phyloP scores from a whole-genome alignment of 306 rosid genomes.

The Quillaja saponaria region DNA sequence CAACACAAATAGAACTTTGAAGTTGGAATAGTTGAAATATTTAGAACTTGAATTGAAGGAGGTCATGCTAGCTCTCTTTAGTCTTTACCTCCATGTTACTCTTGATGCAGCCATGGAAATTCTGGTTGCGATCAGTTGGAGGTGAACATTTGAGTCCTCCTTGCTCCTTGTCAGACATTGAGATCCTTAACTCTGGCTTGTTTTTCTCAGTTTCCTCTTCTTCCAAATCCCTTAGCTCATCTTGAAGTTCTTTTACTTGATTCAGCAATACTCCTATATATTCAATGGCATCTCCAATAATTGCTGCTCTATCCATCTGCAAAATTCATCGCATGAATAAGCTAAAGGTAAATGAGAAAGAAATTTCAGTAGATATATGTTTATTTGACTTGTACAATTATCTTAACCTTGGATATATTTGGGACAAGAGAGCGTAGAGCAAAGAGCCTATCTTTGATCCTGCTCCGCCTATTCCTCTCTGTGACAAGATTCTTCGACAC shows the following conservation, averaged over 20 bases:
- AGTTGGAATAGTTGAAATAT: neutral
- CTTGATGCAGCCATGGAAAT: conserved; percentile 29
- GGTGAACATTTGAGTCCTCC: conserved; percentile 27
- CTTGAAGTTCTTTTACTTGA: conserved; percentile 44
- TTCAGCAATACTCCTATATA: conserved; percentile 64
- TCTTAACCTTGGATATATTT: conserved; percentile 74
- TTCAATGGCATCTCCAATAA: conserved; percentile 63
- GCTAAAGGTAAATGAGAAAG: conserved; percentile 12
- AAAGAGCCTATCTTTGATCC: conserved; percentile 51
- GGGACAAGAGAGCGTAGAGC: conserved; percentile 79
- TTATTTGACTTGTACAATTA: conserved; percentile 1
- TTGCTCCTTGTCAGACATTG: conserved; percentile 21
- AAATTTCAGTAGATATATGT: neutral
- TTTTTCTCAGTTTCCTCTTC: conserved; percentile 38
- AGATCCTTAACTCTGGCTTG: conserved; percentile 23
- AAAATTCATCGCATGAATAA: conserved; percentile 16
- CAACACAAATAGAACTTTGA: neutral
- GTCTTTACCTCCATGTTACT: conserved; percentile 46
- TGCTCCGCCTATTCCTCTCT: conserved; percentile 83
- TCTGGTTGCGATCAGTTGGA: conserved; percentile 30
- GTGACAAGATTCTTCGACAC: conserved; percentile 66
- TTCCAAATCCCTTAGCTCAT: conserved; percentile 55
- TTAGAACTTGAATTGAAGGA: neutral
- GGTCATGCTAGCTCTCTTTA: conserved; percentile 11
- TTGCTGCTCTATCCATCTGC: conserved; percentile 79